phyloP scores from a whole-genome alignment of 768 basidiomycete species.

The Tephrocybe sp. region DNA sequence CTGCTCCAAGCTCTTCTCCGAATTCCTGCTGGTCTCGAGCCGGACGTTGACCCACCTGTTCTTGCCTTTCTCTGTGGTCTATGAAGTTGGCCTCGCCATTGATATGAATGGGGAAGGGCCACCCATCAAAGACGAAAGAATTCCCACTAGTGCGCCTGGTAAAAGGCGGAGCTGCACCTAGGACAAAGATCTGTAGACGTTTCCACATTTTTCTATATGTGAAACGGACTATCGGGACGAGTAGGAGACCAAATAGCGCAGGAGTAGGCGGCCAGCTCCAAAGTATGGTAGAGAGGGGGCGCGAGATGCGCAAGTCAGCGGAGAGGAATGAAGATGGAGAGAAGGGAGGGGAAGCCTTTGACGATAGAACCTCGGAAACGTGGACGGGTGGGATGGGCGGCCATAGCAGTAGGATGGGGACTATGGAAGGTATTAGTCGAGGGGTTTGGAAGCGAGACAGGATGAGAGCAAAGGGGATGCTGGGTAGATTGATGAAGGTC shows the following conservation, averaged over 20 bases:
- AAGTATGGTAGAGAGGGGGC: conserved; percentile 9
- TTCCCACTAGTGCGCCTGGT: conserved; percentile 22
- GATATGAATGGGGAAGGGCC: conserved; percentile 34
- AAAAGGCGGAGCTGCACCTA: conserved; percentile 38
- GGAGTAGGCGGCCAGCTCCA: conserved; percentile 60
- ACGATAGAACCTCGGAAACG: conserved; percentile 20
- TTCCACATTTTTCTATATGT: conserved; percentile 41
- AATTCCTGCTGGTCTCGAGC: conserved; percentile 11
- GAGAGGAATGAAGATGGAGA: conserved; percentile 17
- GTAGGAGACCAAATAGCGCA: conserved; percentile 48
- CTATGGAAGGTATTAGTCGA: conserved; percentile 30
- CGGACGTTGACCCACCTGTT: no score
- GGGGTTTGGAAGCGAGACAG: conserved; percentile 50
- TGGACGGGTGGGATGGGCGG: conserved; percentile 37
- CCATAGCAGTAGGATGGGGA: conserved; percentile 48
- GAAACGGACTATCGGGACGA: conserved; percentile 45
- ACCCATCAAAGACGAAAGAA: conserved; percentile 22
- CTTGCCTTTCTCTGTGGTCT: conserved; percentile 17
- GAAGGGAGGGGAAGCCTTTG: conserved; percentile 27
- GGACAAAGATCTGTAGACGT: conserved; percentile 37
- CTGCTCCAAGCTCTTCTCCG: conserved; percentile 18
- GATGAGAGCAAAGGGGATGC: conserved; percentile 67
- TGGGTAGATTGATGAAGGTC: conserved; percentile 70
- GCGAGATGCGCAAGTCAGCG: conserved; percentile 34
- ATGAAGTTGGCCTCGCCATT: conserved; percentile 23